Base-by-base conservation (phyloP, 768 basidiomycete species). In the Mycena belliarum region DNA sequence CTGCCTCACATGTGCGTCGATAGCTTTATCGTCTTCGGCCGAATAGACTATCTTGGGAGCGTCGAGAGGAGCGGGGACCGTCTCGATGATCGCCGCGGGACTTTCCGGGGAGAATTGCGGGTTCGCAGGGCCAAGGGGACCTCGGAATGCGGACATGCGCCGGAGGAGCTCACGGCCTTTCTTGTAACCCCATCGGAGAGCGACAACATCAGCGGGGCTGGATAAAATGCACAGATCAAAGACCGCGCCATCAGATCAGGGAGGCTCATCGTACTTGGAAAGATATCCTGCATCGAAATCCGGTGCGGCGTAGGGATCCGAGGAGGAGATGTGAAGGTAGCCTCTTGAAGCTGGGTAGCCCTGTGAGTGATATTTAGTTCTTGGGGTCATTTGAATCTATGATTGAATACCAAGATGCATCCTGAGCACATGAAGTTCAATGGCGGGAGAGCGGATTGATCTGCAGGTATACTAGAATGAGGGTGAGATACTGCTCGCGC, bases 1-100 rank as follows among this genome's bases (percentile, higher is more conserved):
- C 48, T 72, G 61, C 45, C 73, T 68, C 57, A 73, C 68, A 54
- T 69, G 76, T 18, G 68, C 61, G 41, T 80, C 79, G 48, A 82
- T n/a, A n/a, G n/a, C n/a, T n/a, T n/a, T n/a, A n/a, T n/a, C n/a
- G n/a, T n/a, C n/a, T n/a, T n/a, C n/a, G n/a, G n/a, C n/a, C n/a
- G n/a, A n/a, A n/a, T n/a, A n/a, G n/a, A n/a, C n/a, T n/a, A n/a
- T n/a, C n/a, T n/a, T n/a, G n/a, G n/a, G n/a, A n/a, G n/a, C n/a
- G n/a, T n/a, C n/a, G n/a, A n/a, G n/a, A n/a, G n/a, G n/a, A n/a
- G n/a, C n/a, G n/a, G n/a, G n/a, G n/a, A n/a, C n/a, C n/a, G n/a
- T n/a, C n/a, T n/a, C n/a, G n/a, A n/a, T n/a, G n/a, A n/a, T n/a
- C n/a, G n/a, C n/a, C 10, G 76, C 76, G 5, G 65, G 61, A 44